A percentile compares a stretch with the other conserved stretches of the same genome.
Evolutionary conservation across 1,284 basidiomycete genomes (phyloP).

Genomic region (Leccinum fuscescens): DNA sequence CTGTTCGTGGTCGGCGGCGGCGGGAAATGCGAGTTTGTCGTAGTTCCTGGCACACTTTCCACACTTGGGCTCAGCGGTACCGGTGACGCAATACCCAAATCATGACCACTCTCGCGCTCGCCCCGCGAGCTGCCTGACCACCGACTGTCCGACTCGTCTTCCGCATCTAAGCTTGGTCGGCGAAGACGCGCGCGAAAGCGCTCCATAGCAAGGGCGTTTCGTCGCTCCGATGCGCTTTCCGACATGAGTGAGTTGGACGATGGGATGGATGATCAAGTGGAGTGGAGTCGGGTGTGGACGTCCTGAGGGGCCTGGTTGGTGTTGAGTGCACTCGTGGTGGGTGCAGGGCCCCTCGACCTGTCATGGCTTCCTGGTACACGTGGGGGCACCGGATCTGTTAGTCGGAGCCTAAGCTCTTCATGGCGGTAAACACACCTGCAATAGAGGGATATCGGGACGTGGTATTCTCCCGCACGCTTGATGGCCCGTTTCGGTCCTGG

Average conservation of each 20-base stretch:
- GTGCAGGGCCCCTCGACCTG: constrained; percentile 19
- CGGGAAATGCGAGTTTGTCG: constrained; percentile 10
- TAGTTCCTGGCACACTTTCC: constrained; percentile 15
- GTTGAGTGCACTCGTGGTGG: constrained; percentile 10
- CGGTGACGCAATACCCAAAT: constrained; percentile 16
- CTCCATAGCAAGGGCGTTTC: constrained; percentile 34
- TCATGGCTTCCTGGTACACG: constrained; percentile 12
- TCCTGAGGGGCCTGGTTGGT: constrained; percentile 17
- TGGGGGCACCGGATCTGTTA: constrained; percentile 18
- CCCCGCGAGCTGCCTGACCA: constrained; percentile 24
- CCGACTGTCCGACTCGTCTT: constrained; percentile 27
- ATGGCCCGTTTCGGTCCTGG: constrained; percentile 18
- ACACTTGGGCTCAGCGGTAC: constrained; percentile 13
- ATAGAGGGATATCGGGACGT: constrained; percentile 11
- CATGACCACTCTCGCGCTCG: constrained; percentile 16
- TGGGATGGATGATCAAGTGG: constrained; percentile 31
- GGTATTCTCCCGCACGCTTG: constrained; percentile 9
- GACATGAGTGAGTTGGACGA: constrained; percentile 44
- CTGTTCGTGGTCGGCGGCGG: too few relatives aligned
- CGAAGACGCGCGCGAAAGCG: constrained; percentile 24
- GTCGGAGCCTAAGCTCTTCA: not conserved
- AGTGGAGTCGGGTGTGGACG: constrained; percentile 20
- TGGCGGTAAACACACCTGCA: constrained; percentile 15
- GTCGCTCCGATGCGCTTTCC: constrained; percentile 42
- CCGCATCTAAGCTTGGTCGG: constrained; percentile 27